A percentile compares a stretch with the other conserved stretches of the same genome.
These are phyloP conservation scores for Linnemannia zychae DNA, from an alignment of 192 early-diverging fungal genomes.

Conservation along the genomic window DNA sequence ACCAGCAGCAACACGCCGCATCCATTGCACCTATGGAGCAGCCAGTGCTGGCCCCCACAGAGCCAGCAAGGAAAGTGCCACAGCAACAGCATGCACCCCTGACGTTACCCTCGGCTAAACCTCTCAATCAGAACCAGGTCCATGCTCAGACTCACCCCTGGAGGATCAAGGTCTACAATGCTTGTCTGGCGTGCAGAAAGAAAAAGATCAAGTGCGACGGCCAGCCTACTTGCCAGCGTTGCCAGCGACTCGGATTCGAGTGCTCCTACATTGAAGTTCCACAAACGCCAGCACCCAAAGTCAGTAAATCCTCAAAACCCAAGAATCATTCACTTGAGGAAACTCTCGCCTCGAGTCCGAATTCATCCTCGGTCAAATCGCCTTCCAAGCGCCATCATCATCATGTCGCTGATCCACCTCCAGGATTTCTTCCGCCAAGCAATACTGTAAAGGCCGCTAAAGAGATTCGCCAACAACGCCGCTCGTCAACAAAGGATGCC, in stretches of 20 bases:
- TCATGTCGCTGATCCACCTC: background rate
- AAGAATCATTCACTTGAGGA: background rate
- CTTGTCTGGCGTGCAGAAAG: slow-evolving; percentile 58
- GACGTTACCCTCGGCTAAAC: background rate
- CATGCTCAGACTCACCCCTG: slow-evolving; percentile 54
- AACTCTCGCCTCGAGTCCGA: background rate
- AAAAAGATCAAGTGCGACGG: slow-evolving; percentile 62
- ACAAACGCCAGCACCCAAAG: slow-evolving; percentile 21
- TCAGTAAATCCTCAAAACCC: background rate
- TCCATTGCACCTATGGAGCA: background rate
- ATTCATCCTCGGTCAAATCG: background rate
- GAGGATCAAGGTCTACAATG: slow-evolving; percentile 61
- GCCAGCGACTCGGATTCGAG: slow-evolving; percentile 52
- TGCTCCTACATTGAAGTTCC: slow-evolving; percentile 55
- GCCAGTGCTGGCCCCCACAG: background rate
- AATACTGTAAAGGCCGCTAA: slow-evolving; percentile 18
- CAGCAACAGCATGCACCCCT: background rate
- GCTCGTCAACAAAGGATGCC: slow-evolving; percentile 36
- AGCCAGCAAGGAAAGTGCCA: background rate
- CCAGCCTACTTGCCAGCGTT: slow-evolving; percentile 53
- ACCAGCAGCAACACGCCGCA: slow-evolving; percentile 8
- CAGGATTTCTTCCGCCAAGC: background rate
- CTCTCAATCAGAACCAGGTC: slow-evolving; percentile 48
- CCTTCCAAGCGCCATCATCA: background rate
- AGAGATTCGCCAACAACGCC: slow-evolving; percentile 28